Conservation (phyloP, 805 yeast genomes). For the Lipomyces starkeyi region DNA sequence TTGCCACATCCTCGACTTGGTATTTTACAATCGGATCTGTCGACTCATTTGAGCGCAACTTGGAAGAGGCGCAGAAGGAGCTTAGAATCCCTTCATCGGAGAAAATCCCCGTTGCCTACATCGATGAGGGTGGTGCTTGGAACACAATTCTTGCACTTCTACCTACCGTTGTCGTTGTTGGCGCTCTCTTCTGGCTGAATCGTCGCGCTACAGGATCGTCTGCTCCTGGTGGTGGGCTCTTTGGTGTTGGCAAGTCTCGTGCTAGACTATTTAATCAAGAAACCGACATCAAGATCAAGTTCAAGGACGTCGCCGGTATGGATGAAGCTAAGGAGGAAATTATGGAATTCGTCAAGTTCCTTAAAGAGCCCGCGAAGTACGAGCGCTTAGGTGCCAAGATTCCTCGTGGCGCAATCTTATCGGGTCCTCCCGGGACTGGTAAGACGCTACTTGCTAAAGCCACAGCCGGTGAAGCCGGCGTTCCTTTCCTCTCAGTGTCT, state of each 20-base stretch:
- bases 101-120: constrained; percentile 81
- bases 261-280: constrained; percentile 93
- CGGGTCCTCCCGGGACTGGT: constrained; percentile 99
- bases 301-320: constrained; percentile 96
- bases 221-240: constrained; percentile 77
- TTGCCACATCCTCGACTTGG: constrained; percentile 48
- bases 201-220: constrained; percentile 63
- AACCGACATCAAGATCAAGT: constrained; percentile 84
- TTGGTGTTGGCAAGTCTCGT: constrained; percentile 79
- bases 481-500: constrained; percentile 92
- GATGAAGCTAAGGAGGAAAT: constrained; percentile 96
- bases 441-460: constrained; percentile 96
- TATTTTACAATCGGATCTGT: constrained; percentile 86
- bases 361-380: constrained; percentile 87
- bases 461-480: constrained; percentile 99
- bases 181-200: constrained; percentile 84
- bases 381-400: constrained; percentile 95
- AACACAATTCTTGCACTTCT: constrained; percentile 72
- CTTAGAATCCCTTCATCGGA: constrained; percentile 64
- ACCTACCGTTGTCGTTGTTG: constrained; percentile 89
- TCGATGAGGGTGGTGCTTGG: constrained; percentile 69
- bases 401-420: constrained; percentile 95
- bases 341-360: constrained; percentile 94
- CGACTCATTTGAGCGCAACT: constrained; percentile 81
- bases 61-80: constrained; percentile 77